These are phyloP conservation scores for Globisporangium solare DNA, from an alignment of 352 stramenopile species.

Conservation along the genomic window DNA sequence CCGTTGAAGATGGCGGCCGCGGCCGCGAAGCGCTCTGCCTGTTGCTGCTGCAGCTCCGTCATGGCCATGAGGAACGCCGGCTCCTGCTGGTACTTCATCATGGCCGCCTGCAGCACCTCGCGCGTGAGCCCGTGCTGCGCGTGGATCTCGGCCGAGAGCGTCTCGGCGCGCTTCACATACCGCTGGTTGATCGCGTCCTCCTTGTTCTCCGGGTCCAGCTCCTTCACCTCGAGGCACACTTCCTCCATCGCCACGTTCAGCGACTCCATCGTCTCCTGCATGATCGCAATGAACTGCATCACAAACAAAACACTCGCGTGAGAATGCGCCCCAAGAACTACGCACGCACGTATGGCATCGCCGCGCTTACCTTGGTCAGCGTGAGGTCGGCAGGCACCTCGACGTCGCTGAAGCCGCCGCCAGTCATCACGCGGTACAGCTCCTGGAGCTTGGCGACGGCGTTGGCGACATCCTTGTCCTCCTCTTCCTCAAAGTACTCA, in stretches of 20 bases:
- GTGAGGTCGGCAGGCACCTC: constrained; percentile 80
- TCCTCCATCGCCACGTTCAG: constrained; percentile 88
- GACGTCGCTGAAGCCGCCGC: constrained; percentile 73
- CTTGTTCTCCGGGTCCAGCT: constrained; percentile 86
- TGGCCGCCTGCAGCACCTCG: constrained; percentile 83
- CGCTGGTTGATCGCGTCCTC: constrained; percentile 87
- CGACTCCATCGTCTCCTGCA: constrained; percentile 89
- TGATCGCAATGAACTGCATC: constrained; percentile 78
- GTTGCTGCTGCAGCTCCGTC: constrained; percentile 84
- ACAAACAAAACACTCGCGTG: constrained; percentile 1
- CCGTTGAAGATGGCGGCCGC: constrained; percentile 84
- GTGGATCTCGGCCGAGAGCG: constrained; percentile 81
- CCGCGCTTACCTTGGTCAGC: constrained; percentile 39
- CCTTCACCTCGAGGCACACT: constrained; percentile 85
- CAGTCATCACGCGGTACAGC: constrained; percentile 86
- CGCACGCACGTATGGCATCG: constrained; percentile 8
- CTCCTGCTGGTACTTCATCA: constrained; percentile 91
- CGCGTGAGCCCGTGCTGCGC: constrained; percentile 84
- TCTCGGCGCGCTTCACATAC: constrained; percentile 86
- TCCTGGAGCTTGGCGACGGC: constrained; percentile 85
- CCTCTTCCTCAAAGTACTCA: constrained; percentile 87
- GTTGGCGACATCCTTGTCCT: constrained; percentile 82
- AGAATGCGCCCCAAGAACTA: constrained; percentile 6
- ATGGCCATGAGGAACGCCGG: constrained; percentile 83
- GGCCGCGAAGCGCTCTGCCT: constrained; percentile 78